Evolutionary conservation across 768 basidiomycete species (phyloP).

Genomic region (Mycena maculata): DNA sequence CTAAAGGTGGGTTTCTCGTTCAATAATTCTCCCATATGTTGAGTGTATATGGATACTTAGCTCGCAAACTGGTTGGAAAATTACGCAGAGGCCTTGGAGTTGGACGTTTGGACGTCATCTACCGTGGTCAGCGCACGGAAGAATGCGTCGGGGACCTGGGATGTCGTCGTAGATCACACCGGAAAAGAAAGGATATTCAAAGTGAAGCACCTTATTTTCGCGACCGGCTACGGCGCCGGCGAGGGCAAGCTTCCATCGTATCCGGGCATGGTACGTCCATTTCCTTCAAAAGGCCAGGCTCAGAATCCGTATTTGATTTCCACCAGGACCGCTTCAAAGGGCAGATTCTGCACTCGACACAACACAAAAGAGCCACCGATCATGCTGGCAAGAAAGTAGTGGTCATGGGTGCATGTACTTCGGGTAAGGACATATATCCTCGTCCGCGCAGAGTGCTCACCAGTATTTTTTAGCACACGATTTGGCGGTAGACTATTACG

Average conservation of each 20-base stretch:
- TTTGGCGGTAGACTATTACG: slow-evolving; percentile 16
- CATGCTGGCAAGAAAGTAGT: slow-evolving; percentile 73
- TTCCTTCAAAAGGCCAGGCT: too few species aligned
- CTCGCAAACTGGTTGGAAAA: slow-evolving; percentile 71
- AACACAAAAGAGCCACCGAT: slow-evolving; percentile 59
- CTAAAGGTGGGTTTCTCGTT: slow-evolving; percentile 51
- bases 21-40: not conserved
- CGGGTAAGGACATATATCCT: slow-evolving; percentile 46
- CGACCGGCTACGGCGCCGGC: slow-evolving; percentile 62
- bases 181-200: slow-evolving; percentile 50
- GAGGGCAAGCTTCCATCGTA: slow-evolving; percentile 57
- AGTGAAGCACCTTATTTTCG: slow-evolving; percentile 65
- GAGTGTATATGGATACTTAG: slow-evolving; percentile 39
- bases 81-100: slow-evolving; percentile 61
- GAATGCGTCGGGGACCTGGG: slow-evolving; percentile 50
- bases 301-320: not conserved
- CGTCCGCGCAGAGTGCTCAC: not conserved
- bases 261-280: slow-evolving; percentile 51
- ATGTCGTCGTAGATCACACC: slow-evolving; percentile 48
- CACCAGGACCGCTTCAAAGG: slow-evolving; percentile 62
- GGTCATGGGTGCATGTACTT: slow-evolving; percentile 76
- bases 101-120: slow-evolving; percentile 63
- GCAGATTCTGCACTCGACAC: slow-evolving; percentile 61
- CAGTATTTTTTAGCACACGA: slow-evolving; percentile 20
- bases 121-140: slow-evolving; percentile 45